phyloP scores from a whole-genome alignment of 148 eudicot genomes.

The Camellia japonica region DNA sequence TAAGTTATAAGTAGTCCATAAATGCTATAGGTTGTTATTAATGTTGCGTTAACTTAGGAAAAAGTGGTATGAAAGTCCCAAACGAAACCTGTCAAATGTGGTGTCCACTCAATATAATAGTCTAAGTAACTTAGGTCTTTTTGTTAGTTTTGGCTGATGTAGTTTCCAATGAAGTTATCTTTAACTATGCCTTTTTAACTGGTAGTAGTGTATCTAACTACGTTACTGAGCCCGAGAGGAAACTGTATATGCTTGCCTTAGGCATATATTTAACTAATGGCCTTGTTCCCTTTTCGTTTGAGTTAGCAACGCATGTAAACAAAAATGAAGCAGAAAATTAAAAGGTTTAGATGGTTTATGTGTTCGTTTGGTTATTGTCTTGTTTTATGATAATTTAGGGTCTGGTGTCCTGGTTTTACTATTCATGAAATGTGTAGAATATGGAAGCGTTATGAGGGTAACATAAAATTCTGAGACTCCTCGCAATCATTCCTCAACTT shows the following conservation, averaged over 20 bases:
- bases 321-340: neutral
- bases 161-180: too few relatives aligned
- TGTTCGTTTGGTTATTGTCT: neutral
- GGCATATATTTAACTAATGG: neutral
- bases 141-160: too few relatives aligned
- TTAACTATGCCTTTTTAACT: too few relatives aligned
- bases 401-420: neutral
- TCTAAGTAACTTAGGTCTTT: too few relatives aligned
- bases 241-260: neutral
- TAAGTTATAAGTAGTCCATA: neutral
- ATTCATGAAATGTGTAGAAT: neutral
- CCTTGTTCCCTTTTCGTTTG: neutral
- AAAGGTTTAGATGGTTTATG: neutral
- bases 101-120: too few relatives aligned
- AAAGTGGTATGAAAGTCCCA: neutral
- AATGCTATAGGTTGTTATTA: neutral
- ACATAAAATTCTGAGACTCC: neutral
- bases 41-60: neutral
- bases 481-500: neutral
- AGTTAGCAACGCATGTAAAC: neutral
- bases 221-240: neutral
- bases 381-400: neutral
- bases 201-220: too few relatives aligned
- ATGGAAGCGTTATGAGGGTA: constrained; percentile 1
- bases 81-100: too few relatives aligned